Evolutionary conservation across 345 rosid species (phyloP).

Genomic region (Tarenaya hassleriana): DNA sequence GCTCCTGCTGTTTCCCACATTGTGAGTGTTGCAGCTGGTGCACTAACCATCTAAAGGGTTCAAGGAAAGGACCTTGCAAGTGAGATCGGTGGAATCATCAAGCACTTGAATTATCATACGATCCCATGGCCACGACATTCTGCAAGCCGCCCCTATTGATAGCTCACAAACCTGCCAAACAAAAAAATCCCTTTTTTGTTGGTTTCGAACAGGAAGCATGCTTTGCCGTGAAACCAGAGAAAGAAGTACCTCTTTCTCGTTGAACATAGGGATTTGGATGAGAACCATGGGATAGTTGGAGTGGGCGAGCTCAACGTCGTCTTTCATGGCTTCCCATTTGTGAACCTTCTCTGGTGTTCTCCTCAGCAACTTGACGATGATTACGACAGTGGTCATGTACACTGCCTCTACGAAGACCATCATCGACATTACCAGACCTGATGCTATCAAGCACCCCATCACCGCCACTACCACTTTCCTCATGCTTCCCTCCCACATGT

Average conservation of each 20-base stretch:
- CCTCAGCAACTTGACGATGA: conserved; percentile 35
- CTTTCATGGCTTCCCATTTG: conserved; percentile 39
- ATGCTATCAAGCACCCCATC: conserved; percentile 29
- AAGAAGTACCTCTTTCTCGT: conserved; percentile 34
- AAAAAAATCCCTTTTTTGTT: no score
- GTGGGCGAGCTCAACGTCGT: conserved; percentile 44
- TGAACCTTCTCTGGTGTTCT: conserved; percentile 33
- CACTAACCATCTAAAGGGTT: neutral
- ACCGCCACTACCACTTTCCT: conserved; percentile 36
- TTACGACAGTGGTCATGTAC: conserved; percentile 46
- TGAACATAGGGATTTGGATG: no score
- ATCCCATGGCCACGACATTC: conserved; percentile 49
- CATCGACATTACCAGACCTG: conserved; percentile 46
- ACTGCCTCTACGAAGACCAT: conserved; percentile 45
- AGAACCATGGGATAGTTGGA: conserved; percentile 27
- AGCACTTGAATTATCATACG: no score
- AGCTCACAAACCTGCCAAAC: conserved; percentile 51
- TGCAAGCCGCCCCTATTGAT: conserved; percentile 55
- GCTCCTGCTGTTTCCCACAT: conserved; percentile 15
- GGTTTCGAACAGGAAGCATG: conserved; percentile 4
- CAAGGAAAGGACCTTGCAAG: conserved; percentile 43
- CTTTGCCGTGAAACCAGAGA: neutral
- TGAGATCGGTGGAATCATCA: conserved; percentile 55
- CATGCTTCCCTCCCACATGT: conserved; percentile 29
- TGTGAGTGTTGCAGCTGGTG: no score